Percentiles rank a stretch among this genome's conserved stretches.
Evolutionary conservation across 2,329 filamentous ascomycete species (phyloP).

Genomic region (Alternaria sp.): DNA sequence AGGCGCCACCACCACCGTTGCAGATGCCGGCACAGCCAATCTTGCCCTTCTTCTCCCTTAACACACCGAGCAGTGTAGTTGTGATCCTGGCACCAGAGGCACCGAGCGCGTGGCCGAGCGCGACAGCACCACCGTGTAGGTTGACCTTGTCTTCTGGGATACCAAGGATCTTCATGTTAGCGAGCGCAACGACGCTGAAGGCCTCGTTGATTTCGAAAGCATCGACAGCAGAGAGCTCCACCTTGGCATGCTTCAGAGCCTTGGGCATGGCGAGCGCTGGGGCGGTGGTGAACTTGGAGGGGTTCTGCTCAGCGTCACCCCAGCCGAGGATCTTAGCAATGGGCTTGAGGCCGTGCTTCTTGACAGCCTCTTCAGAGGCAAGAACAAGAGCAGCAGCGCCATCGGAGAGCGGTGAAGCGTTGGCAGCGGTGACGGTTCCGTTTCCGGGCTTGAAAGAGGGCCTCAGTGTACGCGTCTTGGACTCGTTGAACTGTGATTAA

Average conservation of each 20-base stretch:
- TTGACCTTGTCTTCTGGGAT: slow-evolving; percentile 88
- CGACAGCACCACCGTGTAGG: slow-evolving; percentile 91
- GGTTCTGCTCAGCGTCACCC: slow-evolving; percentile 91
- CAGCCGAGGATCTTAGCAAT: slow-evolving; percentile 97
- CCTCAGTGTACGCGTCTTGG: slow-evolving; percentile 62
- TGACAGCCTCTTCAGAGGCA: slow-evolving; percentile 91
- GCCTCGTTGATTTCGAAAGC: slow-evolving; percentile 99
- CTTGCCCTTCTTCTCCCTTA: slow-evolving; percentile 91
- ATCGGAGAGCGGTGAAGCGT: slow-evolving; percentile 95
- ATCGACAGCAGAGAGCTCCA: slow-evolving; percentile 79
- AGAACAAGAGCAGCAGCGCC: slow-evolving; percentile 91
- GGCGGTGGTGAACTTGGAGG: slow-evolving; percentile 94
- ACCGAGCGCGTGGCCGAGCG: slow-evolving; percentile 93
- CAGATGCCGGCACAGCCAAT: slow-evolving; percentile 94
- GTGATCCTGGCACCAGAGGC: slow-evolving; percentile 93
- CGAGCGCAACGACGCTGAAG: slow-evolving; percentile 93
- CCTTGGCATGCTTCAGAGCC: slow-evolving; percentile 90
- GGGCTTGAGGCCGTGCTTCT: slow-evolving; percentile 88
- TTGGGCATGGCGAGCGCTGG: slow-evolving; percentile 95
- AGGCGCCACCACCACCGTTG: slow-evolving; percentile 96
- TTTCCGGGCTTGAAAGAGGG: slow-evolving; percentile 81
- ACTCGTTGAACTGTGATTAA: slow-evolving; percentile 56
- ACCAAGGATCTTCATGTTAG: slow-evolving; percentile 91
- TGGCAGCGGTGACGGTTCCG: slow-evolving; percentile 93
- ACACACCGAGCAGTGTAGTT: slow-evolving; percentile 84